Base-by-base conservation (phyloP, 2,329 filamentous ascomycete genomes). In the Gaeumannomyces sp. region DNA sequence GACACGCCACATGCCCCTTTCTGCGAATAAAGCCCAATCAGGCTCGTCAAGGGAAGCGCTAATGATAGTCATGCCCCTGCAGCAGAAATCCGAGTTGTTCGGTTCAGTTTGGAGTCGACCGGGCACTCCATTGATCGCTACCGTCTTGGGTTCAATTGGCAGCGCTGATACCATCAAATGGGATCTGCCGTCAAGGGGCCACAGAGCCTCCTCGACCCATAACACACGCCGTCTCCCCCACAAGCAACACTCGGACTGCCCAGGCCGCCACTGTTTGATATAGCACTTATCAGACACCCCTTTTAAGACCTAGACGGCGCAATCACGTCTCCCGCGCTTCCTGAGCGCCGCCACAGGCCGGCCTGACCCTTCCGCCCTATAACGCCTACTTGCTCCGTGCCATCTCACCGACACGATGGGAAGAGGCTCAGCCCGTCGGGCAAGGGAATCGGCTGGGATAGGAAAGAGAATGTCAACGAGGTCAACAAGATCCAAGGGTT, bases 361-460 rank as follows among this genome's bases (percentile, higher is more conserved):
- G 22, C 22, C 45, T 10, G 22, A 53, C n/a, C 22, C 19, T 59
- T 28, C n/a, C 25, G 25, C 11, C 25, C 28, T 60, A 35, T 31
- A 60, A 60, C 31, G 27, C 4, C 28, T 25, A 11, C 45, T 53
- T 25, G 10, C 29, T 60, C 59, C 59, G 31, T 22, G 22, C 31
- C 27, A 14, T 6, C 59, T 28, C 59, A 38, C 38, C 56, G 64
- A 67, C 67, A 68, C 71, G 59, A 77, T 77, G 75, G 71, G 72
- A 70, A 66, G 70, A 59, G 70, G 70, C 66, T 72, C 74, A 69
- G 74, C 73, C 64, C 67, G 69, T 68, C 73, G 73, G 69, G 68
- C 72, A 66, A 69, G 72, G 69, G 71, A 74, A 64, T 69, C 72
- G 66, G 73, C 74, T 68, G 74, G 75, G 71, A 68, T 75, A 65